Base-by-base conservation (phyloP, 768 basidiomycete species). In the Austroboletus eburneus region DNA sequence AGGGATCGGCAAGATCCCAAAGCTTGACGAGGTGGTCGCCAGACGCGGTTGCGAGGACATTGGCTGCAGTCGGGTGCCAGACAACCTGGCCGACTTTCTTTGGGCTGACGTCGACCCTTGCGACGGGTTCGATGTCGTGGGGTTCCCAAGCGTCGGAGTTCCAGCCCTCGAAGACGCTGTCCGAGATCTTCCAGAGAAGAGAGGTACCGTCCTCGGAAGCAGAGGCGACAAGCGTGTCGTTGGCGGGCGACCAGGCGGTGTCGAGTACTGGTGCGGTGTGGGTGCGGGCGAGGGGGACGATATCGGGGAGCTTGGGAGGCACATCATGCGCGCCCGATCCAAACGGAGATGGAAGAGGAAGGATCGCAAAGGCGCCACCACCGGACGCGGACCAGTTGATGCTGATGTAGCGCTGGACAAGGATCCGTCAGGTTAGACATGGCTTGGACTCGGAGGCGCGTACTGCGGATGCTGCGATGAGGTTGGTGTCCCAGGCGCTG, bases 401-500 rank as follows among this genome's bases (percentile, higher is more conserved):
- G 47, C 88, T 87, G 61, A 98, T 72, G 68, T 94, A 98, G 71
- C 80, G 76, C 80, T 87, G 54, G 44, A 54, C 52, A 55, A 45
- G 10, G 32, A 24, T 46, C 37, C 32, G 45, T 45, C 21, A 41
- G 30, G 4, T 14, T 32, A 13, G 1, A 8, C 21, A 36, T 24
- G 41, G n/a, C n/a, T 13, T 27, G 9, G n/a, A 8, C 4, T 3
- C 12, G 7, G 43, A 44, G 42, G 38, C 38, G 43, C 51, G 24
- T 63, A 91, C 88, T 36, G 76, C 83, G 53, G 91, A 92, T 10
- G 91, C 88, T 50, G 87, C 76, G 54, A 96, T 74, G 51, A 97
- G 70, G 65, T 97, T 95, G 36, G 95, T 97, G 66, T 98, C 95
- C 92, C 91, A 97, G 9, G 95, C 93, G 55, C 82, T 90, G 66